Base-by-base conservation (phyloP, 108 stramenopile species). In the Skeletonema costatum region DNA sequence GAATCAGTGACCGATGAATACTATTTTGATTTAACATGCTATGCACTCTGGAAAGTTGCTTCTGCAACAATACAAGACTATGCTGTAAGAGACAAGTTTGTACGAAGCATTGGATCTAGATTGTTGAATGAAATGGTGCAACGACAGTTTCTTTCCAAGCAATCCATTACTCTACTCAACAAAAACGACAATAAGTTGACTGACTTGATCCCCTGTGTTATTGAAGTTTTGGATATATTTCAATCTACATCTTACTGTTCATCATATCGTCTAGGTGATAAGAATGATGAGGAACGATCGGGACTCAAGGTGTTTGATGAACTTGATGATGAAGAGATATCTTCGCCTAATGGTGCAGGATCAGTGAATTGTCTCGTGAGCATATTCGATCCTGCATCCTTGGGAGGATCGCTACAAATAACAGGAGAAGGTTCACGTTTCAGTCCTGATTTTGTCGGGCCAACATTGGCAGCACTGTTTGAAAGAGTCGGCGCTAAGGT, bases 371-470 rank as follows among this genome's bases (percentile, higher is more conserved):
- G 90, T 46, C 73, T 95, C 12, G 86, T 95, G 9, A 87, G 85
- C 58, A 70, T 93, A 32, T 83, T 75, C 59, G 79, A 89, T 62
- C 89, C 94, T 5, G 89, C 94, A 21, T 90, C 90, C 13, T 63
- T 95, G 42, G 87, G 87, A 35, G 88, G 87, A 14, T 71, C 87
- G 38, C 63, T 95, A 32, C 94, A 95, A 83, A 92, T 93, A 32
- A 92, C 84, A 35, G 94, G 92, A 39, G 94, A 95, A 64, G 86
- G 89, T 63, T 91, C 90, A 5, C 75, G 94, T 32, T 95, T 95
- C 66, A 78, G 61, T 25, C 94, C 94, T 10, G 94, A 95, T 64
- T 88, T 88, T 71, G 82, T 95, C 5, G 94, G 92, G 30, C 77
- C 90, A 0, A 90, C 89, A 6, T 42, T 92, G 11, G 88, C 92